These are phyloP conservation scores for Solanum pimpinellifolium DNA, from an alignment of 257 asterid species.

Conservation along the genomic window DNA sequence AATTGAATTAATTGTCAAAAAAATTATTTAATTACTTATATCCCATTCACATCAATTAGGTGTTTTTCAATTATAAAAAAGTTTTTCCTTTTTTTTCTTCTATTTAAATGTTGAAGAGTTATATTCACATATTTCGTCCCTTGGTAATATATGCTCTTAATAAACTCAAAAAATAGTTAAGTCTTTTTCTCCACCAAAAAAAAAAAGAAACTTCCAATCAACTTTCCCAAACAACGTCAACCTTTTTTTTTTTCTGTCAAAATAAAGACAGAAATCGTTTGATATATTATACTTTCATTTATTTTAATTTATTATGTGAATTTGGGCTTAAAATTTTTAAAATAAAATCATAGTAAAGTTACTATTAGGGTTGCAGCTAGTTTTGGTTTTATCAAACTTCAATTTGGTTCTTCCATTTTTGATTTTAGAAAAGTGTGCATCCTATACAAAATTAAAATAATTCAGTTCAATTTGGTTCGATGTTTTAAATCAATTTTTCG, in stretches of 20 bases:
- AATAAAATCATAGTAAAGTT: not conserved
- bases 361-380: not conserved
- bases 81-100: too few relatives aligned
- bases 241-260: not conserved
- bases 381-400: not conserved
- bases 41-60: not conserved
- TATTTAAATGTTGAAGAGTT: not conserved
- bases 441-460: too few relatives aligned
- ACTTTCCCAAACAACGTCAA: not conserved
- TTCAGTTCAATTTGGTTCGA: fast-evolving
- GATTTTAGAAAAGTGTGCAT: not conserved
- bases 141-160: not conserved
- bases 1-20: not conserved
- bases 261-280: not conserved
- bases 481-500: too few relatives aligned
- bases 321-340: not conserved
- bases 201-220: not conserved
- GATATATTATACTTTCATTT: not conserved
- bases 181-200: not conserved
- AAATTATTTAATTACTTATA: not conserved
- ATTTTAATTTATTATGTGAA: not conserved
- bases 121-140: not conserved
- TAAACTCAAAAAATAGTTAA: too few relatives aligned
- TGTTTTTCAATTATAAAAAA: not conserved
- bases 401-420: too few relatives aligned